Base-by-base conservation (phyloP, 148 eudicot genomes). In the Vaccinium vitisidaea region DNA sequence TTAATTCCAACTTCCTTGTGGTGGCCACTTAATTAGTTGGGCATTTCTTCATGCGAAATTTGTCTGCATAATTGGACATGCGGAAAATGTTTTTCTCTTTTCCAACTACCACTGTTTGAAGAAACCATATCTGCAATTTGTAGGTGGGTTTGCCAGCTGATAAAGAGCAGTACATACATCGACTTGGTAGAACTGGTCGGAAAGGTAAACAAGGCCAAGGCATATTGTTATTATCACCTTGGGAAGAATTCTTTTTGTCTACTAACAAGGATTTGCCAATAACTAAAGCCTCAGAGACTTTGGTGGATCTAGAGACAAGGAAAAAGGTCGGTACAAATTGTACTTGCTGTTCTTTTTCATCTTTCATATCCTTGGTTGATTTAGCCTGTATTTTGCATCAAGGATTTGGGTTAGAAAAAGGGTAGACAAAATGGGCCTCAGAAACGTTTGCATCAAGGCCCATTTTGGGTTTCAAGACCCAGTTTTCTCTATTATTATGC, bases 171-270 rank as follows among this genome's bases (percentile, higher is more conserved):
- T 96, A 96, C 83, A 95, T 96, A 76, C 99, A 96, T 86, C 93
- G 99, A 70, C 95, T 96, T 85, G 99, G 99, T 63, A 90, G 99
- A 95, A 96, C 99, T 4, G 99, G 99, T 8, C 93, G 99, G 8
- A 96, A 92, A 90, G 99, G 99, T 43, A 96, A 95, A 91, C 97
- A 96, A 90, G 99, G 99, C 54, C 89, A 88, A 77, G 99, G 99
- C 50, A 86, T 96, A 87, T 90, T 96, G 81, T 36, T 96, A 83
- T 87, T 96, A 88, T 93, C 99, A 55, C 97, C 98, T 36, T 94
- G 97, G 97, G 98, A 94, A 84, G 89, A 93, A 79, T 91, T 87
- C 89, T 96, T 96, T 84, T 89, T 96, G 88, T 87, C 90, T 79
- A 87, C 89, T 16, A n/a, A 94, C 32, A 93, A 91, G 80, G 96